Evolutionary conservation across 768 basidiomycete genomes (phyloP).

Genomic region (Termitomyces sp.): DNA sequence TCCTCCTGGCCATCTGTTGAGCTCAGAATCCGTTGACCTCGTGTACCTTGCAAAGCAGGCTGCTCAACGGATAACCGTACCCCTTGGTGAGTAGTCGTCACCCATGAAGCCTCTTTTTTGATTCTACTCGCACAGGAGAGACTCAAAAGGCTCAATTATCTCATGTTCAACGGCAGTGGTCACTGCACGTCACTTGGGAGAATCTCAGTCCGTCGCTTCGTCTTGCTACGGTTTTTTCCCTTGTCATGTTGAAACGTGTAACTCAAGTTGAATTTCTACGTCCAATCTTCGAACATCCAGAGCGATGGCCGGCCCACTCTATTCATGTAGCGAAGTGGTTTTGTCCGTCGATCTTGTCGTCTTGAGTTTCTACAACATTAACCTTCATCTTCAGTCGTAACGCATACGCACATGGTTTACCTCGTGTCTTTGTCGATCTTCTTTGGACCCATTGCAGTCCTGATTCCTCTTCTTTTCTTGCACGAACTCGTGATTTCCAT

Average conservation of each 20-base stretch:
- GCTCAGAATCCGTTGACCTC: conserved; percentile 1
- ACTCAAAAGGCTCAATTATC: not conserved
- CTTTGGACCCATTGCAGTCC: conserved; percentile 35
- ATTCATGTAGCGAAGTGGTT: conserved; percentile 9
- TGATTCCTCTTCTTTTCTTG: conserved; percentile 27
- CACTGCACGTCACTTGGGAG: not conserved
- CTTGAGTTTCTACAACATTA: not conserved
- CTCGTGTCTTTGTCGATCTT: conserved; percentile 31
- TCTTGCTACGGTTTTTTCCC: not conserved
- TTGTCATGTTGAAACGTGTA: not conserved
- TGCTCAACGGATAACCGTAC: conserved; percentile 1
- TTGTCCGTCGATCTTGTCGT: conserved; percentile 8
- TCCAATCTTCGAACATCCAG: conserved; percentile 10
- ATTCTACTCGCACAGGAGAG: not conserved
- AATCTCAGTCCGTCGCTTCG: conserved; percentile 1
- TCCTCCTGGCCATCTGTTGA: not conserved
- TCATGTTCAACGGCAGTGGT: conserved; percentile 3
- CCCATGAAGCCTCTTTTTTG: not conserved
- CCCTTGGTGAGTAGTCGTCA: conserved; percentile 5
- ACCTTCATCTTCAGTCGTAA: conserved; percentile 10
- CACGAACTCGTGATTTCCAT: conserved; percentile 28
- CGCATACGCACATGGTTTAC: conserved; percentile 29
- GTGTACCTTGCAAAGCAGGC: conserved; percentile 1
- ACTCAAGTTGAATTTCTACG: conserved; percentile 2
- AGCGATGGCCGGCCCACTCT: conserved; percentile 15